Conservation (phyloP, 257 asterid genomes). For the Handroanthus guayacan region DNA sequence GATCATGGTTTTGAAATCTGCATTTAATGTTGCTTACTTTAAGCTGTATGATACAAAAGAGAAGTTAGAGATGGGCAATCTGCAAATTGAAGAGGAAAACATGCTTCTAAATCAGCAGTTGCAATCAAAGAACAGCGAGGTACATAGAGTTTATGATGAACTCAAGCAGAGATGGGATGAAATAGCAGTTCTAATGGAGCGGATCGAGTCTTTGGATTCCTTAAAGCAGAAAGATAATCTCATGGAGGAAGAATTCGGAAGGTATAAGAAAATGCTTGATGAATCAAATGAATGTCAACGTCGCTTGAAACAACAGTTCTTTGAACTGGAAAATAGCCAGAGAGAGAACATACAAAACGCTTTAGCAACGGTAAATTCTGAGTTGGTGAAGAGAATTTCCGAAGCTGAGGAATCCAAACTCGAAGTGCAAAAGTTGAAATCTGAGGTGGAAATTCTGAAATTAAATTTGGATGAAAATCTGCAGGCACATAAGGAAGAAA, state of each 20-base stretch:
- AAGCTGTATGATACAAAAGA: conserved; percentile 41
- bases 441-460: conserved; percentile 40
- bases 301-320: conserved; percentile 25
- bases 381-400: conserved; percentile 38
- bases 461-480: conserved; percentile 34
- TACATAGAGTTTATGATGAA: conserved; percentile 33
- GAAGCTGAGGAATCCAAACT: conserved; percentile 37
- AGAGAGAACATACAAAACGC: conserved; percentile 33
- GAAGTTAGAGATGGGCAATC: conserved; percentile 30
- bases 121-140: conserved; percentile 34
- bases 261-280: conserved; percentile 38
- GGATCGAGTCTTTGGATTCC: conserved; percentile 34
- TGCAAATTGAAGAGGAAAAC: conserved; percentile 37
- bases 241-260: conserved; percentile 38
- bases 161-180: conserved; percentile 39
- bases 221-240: conserved; percentile 31
- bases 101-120: conserved; percentile 38
- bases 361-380: conserved; percentile 35
- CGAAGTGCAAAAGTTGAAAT: conserved; percentile 36
- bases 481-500: conserved; percentile 42
- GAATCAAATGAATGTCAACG: conserved; percentile 40
- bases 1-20: conserved; percentile 46
- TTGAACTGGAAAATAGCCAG: conserved; percentile 34
- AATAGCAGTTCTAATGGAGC: conserved; percentile 26
- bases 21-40: conserved; percentile 36